Conservation (phyloP, 768 basidiomycete genomes). For the Boletales sp. region DNA sequence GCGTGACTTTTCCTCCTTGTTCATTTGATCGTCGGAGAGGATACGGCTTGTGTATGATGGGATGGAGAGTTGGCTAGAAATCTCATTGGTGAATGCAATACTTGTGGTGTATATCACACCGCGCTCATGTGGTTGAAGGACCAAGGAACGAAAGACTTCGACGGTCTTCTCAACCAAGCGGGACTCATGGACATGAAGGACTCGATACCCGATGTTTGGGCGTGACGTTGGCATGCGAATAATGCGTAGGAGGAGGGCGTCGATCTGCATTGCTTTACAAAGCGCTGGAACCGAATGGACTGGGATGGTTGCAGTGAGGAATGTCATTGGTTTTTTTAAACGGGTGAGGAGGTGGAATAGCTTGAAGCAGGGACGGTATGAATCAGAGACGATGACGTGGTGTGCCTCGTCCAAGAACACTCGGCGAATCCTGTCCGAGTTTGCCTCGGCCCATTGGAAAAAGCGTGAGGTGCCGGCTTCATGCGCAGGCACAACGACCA, state of each 20-base stretch:
- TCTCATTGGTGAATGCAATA: neutral
- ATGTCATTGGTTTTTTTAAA: conserved; percentile 7
- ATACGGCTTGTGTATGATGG: conserved; percentile 7
- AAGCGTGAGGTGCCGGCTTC: neutral
- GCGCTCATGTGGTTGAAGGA: neutral
- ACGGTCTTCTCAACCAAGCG: neutral
- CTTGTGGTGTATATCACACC: conserved; percentile 9
- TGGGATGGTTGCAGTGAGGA: conserved; percentile 9
- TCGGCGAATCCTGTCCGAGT: neutral
- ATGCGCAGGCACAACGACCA: conserved; percentile 7
- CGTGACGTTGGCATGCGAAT: neutral
- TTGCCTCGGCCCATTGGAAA: neutral
- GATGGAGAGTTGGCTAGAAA: neutral
- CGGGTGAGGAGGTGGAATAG: conserved; percentile 3
- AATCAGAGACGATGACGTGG: conserved; percentile 1
- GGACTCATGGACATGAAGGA: accelerated
- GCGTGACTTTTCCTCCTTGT: conserved; percentile 3
- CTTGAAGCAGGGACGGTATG: conserved; percentile 9
- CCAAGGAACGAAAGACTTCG: neutral
- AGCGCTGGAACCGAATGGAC: neutral
- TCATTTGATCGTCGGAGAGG: neutral
- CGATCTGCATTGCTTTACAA: conserved; percentile 4
- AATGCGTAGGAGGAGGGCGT: neutral
- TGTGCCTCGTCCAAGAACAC: conserved; percentile 12
- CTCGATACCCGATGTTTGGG: conserved; percentile 1